Evolutionary conservation across 164 flowering plant species (phyloP).

Genomic region (Paratinospora sagittata): DNA sequence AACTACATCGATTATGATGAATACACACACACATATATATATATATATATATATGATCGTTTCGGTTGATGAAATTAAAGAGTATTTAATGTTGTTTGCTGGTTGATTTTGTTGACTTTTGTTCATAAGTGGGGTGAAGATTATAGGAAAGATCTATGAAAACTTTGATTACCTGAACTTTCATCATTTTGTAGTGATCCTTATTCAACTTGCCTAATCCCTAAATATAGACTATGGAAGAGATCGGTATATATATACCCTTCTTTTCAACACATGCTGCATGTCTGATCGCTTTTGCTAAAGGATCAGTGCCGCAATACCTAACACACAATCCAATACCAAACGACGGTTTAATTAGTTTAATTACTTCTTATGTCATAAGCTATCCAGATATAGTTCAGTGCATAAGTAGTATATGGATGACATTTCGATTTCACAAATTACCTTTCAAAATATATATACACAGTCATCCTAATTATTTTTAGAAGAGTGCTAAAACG

Average conservation of each 20-base stretch:
- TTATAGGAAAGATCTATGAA: background rate
- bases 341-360: too few relatives aligned
- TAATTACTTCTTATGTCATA: too few relatives aligned
- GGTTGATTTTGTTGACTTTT: constrained; percentile 12
- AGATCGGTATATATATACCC: background rate
- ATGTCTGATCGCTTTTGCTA: background rate
- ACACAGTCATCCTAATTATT: too few relatives aligned
- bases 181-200: constrained; percentile 1
- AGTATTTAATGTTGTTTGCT: constrained; percentile 6
- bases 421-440: too few relatives aligned
- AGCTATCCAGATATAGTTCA: too few relatives aligned
- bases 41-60: too few relatives aligned
- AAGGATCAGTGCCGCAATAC: background rate
- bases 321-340: too few relatives aligned
- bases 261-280: constrained; percentile 12
- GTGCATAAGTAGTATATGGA: too few relatives aligned
- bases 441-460: too few relatives aligned
- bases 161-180: background rate
- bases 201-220: background rate
- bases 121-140: background rate
- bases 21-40: too few relatives aligned
- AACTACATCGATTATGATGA: constrained; percentile 7
- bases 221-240: background rate
- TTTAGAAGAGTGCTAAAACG: too few relatives aligned
- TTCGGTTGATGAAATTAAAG: too few relatives aligned